Base-by-base conservation (phyloP, 257 asterid genomes). In the Cinchona pubescens region DNA sequence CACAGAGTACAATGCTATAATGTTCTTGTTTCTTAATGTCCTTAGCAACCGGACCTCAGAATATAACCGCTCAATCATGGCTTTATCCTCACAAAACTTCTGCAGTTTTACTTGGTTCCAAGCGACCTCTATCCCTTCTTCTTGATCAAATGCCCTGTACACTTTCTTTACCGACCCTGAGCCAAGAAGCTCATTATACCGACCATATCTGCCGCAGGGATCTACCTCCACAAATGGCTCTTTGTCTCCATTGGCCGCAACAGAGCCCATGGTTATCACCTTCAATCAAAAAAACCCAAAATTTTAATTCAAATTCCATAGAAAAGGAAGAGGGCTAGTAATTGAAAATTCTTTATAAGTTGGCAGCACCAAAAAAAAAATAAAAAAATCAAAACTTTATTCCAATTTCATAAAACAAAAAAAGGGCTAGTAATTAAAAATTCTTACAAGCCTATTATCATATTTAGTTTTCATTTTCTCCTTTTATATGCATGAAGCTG, bases 81-180 rank as follows among this genome's bases (percentile, higher is more conserved):
- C 67, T 32, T 83, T 90, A 71, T 92, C 86, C 6, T 78, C 87
- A 9, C 67, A 72, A 66, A 90, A 90, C 77, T 84, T 79, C 5
- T 89, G 79, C 34, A 90, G 38, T 40, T 92, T 92, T 5, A 92
- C 97, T 74, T 88, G 96, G 80, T 92, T 92, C 97, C 97, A 92
- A 3, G 97, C 97, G 65, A 92, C 96, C 85, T 92, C 97, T 43
- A 90, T 89, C 7, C 97, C 97, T 81, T 92, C 93, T 80, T 90
- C 96, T 65, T 90, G 96, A 77, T 92, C 97, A 40, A 92, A 92
- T 7, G 93, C 97, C 46, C 97, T 78, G 72, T 92, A 90, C 68
- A 92, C 97, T 62, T 84, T 92, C 81, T 92, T 92, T 74, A 90
- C 88, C 0, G 97, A 89, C 30, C 97, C 96, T 0, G 83, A 74